Evolutionary conservation across 768 basidiomycete species (phyloP), one percentile per base, ranked within the genome.

Genomic region (Strobilomyces echinocephalus): DNA sequence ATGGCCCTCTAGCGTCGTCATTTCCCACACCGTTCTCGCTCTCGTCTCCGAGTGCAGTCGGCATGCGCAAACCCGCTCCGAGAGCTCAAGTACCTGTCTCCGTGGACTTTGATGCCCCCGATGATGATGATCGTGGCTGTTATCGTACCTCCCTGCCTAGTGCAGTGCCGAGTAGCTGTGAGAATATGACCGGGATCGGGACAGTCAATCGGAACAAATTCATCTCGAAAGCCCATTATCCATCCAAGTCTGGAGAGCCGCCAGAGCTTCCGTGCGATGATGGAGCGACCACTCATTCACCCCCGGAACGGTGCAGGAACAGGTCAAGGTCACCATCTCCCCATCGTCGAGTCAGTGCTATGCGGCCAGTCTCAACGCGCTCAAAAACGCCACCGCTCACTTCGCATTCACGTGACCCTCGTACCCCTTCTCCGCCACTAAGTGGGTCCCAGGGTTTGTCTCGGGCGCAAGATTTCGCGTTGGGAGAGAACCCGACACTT

Each of bases 141-240:
- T 63, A 73, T 41, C 76, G 79, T 18, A 72, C 74, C 8, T 68
- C 79, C 49, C 66, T 82, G 26, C 79, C 83, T 4, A 85, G 82
- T 57, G 75, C 75, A 14, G 74, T 86, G 28, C 75, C 80, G 20
- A 75, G 70, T 43, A 73, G 68, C 42, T 75, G 69, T 33, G 79
- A 80, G 54, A 77, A 87, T 58, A 83, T 87, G 81, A 87, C 85
- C 12, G 86, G 86, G 12, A 58, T 88, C 28, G 86, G 86, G 30
- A 69, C 75, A 7, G 64, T 63, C 34, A 60, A 59, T 55, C 66
- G 70, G 26, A 57, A 52, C 46, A 61, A 54, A 57, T 62, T 69
- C 45, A 24, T 58, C 31, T 57, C 69, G 26, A 70, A 60, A 56
- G 31, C 39, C n/a, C 31, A 14, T 34, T 48, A 56, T 55, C 42